Percentiles rank a stretch among this genome's conserved stretches.
Conservation (phyloP, 345 rosid species). For the Excoecaria agallocha region DNA sequence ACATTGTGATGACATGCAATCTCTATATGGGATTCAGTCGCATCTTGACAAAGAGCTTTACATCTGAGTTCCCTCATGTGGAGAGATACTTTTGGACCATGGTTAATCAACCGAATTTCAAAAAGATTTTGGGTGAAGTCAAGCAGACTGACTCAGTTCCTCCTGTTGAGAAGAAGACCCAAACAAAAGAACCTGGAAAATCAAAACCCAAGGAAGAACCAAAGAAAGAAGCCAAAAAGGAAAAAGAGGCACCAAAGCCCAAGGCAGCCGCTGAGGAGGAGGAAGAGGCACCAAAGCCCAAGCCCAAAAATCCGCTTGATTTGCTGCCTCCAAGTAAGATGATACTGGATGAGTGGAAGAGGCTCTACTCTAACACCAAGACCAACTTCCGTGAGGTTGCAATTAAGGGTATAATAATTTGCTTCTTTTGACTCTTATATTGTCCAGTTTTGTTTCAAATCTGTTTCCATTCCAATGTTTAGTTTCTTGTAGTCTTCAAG, state of each 20-base stretch:
- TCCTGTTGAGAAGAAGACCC: conserved; percentile 62
- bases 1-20: conserved; percentile 74
- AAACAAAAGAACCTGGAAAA: conserved; percentile 56
- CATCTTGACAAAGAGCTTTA: conserved; percentile 72
- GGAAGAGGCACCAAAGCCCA: conserved; percentile 50
- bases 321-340: conserved; percentile 87
- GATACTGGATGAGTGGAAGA: conserved; percentile 97
- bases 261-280: conserved; percentile 43
- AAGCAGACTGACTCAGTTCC: conserved; percentile 71
- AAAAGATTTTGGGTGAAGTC: conserved; percentile 74
- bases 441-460: background rate
- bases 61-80: conserved; percentile 88
- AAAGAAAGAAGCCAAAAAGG: conserved; percentile 56
- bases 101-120: conserved; percentile 88
- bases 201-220: conserved; percentile 65
- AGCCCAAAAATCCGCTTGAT: conserved; percentile 90
- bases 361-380: conserved; percentile 96
- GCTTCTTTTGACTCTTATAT: background rate
- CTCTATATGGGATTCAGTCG: conserved; percentile 47
- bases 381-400: conserved; percentile 96
- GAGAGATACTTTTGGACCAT: conserved; percentile 98
- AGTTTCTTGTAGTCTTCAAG: background rate
- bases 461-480: background rate
- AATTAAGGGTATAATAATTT: conserved; percentile 58
- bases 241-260: conserved; percentile 78